A percentile compares a stretch with the other conserved stretches of the same genome.
These are phyloP conservation scores for Solioccasus polychromus DNA, from an alignment of 768 basidiomycete species.

Conservation along the genomic window DNA sequence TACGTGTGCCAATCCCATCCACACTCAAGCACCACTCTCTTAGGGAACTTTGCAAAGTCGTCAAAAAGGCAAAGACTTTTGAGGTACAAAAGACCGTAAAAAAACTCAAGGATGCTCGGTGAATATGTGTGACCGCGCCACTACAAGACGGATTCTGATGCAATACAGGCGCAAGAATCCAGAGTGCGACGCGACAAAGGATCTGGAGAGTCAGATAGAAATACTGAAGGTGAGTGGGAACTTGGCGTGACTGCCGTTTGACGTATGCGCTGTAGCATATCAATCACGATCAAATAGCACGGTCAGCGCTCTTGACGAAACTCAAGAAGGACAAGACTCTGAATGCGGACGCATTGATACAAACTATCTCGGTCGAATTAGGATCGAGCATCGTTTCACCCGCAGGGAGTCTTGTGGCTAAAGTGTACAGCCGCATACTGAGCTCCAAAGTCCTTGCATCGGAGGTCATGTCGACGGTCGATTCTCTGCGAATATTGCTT, in stretches of 20 bases:
- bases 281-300: conserved; percentile 56
- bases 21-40: conserved; percentile 65
- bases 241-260: background rate
- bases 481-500: conserved; percentile 45
- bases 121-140: conserved; percentile 10
- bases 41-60: conserved; percentile 68
- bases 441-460: conserved; percentile 74
- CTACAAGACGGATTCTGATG: background rate
- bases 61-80: conserved; percentile 78
- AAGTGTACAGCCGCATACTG: conserved; percentile 68
- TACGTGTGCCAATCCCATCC: conserved; percentile 8
- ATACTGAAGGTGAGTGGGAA: conserved; percentile 56
- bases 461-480: conserved; percentile 51
- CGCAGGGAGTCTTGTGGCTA: conserved; percentile 47
- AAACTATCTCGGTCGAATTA: conserved; percentile 47
- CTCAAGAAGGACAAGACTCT: conserved; percentile 69
- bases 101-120: conserved; percentile 72
- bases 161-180: conserved; percentile 35
- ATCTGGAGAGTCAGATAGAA: conserved; percentile 59
- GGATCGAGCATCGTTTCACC: conserved; percentile 32
- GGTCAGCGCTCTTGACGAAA: conserved; percentile 66
- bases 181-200: conserved; percentile 37
- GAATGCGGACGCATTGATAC: conserved; percentile 45
- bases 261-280: conserved; percentile 42
- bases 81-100: conserved; percentile 84